Conservation (phyloP, 106 monocot genomes). For the Allium cepa region DNA sequence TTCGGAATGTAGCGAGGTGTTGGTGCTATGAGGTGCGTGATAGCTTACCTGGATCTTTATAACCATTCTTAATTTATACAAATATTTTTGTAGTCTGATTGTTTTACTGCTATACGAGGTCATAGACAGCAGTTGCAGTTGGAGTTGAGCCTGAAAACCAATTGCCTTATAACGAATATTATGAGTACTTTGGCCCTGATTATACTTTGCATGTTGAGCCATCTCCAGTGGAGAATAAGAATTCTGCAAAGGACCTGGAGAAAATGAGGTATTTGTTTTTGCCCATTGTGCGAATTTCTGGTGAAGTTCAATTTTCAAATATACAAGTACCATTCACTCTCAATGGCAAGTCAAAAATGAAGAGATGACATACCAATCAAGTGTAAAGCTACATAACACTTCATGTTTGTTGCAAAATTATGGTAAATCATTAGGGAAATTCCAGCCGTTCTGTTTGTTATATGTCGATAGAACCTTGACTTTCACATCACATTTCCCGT, state of each 20-base stretch:
- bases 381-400: no score
- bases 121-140: slow-evolving; percentile 69
- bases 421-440: no score
- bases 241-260: slow-evolving; percentile 52
- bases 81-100: slow-evolving; percentile 1
- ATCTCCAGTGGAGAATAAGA: slow-evolving; percentile 43
- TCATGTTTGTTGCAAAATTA: no score
- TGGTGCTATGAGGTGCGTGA: slow-evolving; percentile 67
- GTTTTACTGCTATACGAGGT: neutral
- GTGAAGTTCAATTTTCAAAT: no score
- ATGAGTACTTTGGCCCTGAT: slow-evolving; percentile 72
- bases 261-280: slow-evolving; percentile 34
- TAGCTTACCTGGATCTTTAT: neutral
- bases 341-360: no score
- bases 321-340: no score
- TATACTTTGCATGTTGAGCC: slow-evolving; percentile 57
- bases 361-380: no score
- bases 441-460: no score
- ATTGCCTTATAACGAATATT: slow-evolving; percentile 72
- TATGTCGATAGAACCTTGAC: no score
- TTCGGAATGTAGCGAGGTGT: slow-evolving; percentile 70
- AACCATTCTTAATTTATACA: neutral
- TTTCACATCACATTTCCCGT: no score
- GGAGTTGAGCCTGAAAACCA: slow-evolving; percentile 69
- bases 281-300: neutral